phyloP scores from a whole-genome alignment of 2,329 filamentous ascomycete species.

The Arthroderma sp. region DNA sequence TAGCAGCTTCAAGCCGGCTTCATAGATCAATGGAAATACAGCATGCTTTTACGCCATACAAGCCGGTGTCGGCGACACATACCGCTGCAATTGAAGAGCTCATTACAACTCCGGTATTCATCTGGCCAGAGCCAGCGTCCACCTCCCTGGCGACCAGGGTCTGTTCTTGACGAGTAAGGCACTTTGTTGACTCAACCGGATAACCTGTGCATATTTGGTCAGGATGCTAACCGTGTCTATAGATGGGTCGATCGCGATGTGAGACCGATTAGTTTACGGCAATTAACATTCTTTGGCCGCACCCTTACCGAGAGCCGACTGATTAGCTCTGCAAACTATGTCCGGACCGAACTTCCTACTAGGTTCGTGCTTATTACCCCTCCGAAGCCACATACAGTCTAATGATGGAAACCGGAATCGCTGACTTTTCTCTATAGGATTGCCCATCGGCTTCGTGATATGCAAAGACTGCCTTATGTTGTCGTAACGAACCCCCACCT shows the following conservation, averaged over 20 bases:
- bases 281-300: conserved; percentile 93
- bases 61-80: conserved; percentile 21
- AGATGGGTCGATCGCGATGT: conserved; percentile 92
- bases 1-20: not conserved
- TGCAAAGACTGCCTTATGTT: conserved; percentile 90
- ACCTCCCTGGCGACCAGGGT: conserved; percentile 46
- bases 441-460: conserved; percentile 88
- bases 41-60: conserved; percentile 24
- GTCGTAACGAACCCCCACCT: conserved; percentile 94
- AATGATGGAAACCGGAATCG: not conserved
- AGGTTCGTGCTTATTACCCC: conserved; percentile 37
- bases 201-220: conserved; percentile 4
- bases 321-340: conserved; percentile 92
- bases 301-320: conserved; percentile 81
- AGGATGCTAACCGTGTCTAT: conserved; percentile 11
- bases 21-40: conserved; percentile 11
- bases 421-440: conserved; percentile 42
- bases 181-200: not conserved
- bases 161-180: conserved; percentile 46
- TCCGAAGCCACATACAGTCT: not conserved
- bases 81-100: conserved; percentile 11
- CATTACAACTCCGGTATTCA: conserved; percentile 15
- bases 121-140: conserved; percentile 11
- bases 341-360: conserved; percentile 83
- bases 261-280: conserved; percentile 86